Evolutionary conservation across 805 yeast species (phyloP).

Genomic region (Cyberlindnera mycetangii): DNA sequence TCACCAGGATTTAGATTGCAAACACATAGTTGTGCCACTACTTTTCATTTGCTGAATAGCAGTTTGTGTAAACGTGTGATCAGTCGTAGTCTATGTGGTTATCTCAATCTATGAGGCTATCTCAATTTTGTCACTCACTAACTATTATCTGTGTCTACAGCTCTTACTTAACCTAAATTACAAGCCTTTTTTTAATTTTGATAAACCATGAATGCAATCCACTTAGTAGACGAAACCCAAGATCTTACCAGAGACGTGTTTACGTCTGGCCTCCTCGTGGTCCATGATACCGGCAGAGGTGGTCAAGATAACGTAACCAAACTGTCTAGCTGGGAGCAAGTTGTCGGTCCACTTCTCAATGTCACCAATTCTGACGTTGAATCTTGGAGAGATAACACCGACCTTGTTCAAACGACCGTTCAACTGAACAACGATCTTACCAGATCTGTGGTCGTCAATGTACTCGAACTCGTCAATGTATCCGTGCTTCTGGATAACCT

Average conservation of each 20-base stretch:
- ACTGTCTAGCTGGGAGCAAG: constrained; percentile 98
- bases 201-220: constrained; percentile 8
- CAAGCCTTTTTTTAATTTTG: constrained; percentile 15
- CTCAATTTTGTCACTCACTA: neutral
- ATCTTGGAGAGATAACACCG: constrained; percentile 98
- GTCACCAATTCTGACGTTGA: constrained; percentile 92
- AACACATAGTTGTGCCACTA: no score
- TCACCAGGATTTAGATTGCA: no score
- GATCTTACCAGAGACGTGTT: constrained; percentile 98
- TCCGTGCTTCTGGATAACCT: constrained; percentile 98
- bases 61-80: no score
- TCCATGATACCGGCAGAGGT: constrained; percentile 99
- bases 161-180: constrained; percentile 11
- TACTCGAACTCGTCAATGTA: constrained; percentile 98
- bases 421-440: constrained; percentile 93
- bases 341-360: constrained; percentile 98
- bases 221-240: constrained; percentile 92
- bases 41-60: no score
- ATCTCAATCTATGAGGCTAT: no score
- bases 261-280: constrained; percentile 99
- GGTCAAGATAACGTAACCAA: constrained; percentile 96
- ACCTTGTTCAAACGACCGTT: constrained; percentile 99
- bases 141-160: neutral
- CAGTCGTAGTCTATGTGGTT: no score
- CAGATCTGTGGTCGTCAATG: constrained; percentile 99